Conservation (phyloP, 148 eudicot species). For the Limonium bicolor region DNA sequence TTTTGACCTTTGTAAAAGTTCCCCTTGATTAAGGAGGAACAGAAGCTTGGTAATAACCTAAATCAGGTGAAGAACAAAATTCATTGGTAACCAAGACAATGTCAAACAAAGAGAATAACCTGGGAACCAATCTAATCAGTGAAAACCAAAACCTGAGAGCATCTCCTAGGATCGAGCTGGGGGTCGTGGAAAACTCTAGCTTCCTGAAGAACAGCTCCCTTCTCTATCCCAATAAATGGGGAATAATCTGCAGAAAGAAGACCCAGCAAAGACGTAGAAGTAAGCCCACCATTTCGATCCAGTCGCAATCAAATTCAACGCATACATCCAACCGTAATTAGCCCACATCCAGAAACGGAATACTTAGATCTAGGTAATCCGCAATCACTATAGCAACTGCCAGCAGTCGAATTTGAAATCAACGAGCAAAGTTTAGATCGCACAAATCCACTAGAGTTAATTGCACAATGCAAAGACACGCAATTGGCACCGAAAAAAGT, state of each 20-base stretch:
- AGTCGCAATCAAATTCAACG: slow-evolving; percentile 4
- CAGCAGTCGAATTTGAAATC: too few species aligned
- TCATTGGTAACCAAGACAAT: too few species aligned
- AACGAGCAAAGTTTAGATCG: not conserved
- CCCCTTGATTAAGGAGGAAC: slow-evolving; percentile 81
- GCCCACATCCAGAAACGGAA: slow-evolving; percentile 18
- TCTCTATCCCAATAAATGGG: slow-evolving; percentile 85
- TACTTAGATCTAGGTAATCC: too few species aligned
- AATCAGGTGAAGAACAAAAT: not conserved
- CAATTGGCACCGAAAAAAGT: not conserved
- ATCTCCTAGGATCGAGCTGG: slow-evolving; percentile 83
- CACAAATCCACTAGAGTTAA: not conserved
- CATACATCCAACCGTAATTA: not conserved
- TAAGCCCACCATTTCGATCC: slow-evolving; percentile 11
- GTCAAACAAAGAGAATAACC: not conserved
- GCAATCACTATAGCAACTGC: too few species aligned
- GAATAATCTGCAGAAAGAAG: slow-evolving; percentile 57
- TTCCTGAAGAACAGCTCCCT: slow-evolving; percentile 92
- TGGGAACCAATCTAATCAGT: not conserved
- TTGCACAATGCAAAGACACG: slow-evolving; percentile 6
- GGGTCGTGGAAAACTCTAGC: slow-evolving; percentile 95
- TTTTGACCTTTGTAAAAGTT: slow-evolving; percentile 71
- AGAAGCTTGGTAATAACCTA: slow-evolving; percentile 84
- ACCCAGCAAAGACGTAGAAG: not conserved
- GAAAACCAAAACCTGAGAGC: slow-evolving; percentile 86